Evolutionary conservation across 2,329 filamentous ascomycete genomes (phyloP).

Genomic region (Ophiostoma sp.): DNA sequence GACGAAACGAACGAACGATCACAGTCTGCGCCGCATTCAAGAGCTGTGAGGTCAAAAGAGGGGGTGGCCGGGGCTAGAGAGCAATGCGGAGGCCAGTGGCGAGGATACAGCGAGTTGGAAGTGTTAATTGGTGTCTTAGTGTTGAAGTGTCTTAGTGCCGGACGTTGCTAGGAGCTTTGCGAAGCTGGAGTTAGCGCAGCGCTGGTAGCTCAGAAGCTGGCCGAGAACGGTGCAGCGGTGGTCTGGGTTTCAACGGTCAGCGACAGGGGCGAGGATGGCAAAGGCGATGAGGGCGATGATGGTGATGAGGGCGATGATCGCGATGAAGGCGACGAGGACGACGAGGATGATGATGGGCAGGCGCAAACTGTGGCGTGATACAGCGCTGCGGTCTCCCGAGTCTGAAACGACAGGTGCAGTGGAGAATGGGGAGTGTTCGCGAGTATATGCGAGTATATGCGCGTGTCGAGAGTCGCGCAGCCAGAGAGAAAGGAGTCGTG

Average conservation of each 20-base stretch:
- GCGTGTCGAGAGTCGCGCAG: background rate
- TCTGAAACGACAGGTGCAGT: slow-evolving; percentile 19
- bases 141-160: background rate
- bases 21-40: slow-evolving; percentile 23
- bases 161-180: background rate
- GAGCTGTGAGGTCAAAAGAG: slow-evolving; percentile 14
- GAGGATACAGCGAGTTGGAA: slow-evolving; percentile 5
- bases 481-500: background rate
- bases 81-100: slow-evolving; percentile 2
- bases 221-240: background rate
- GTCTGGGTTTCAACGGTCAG: background rate
- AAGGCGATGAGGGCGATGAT: background rate
- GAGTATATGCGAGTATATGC: background rate
- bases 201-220: background rate
- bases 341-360: background rate
- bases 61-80: slow-evolving; percentile 11
- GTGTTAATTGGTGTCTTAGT: background rate
- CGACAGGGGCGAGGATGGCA: background rate
- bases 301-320: background rate
- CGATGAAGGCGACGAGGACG: background rate
- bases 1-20: background rate
- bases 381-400: slow-evolving; percentile 15
- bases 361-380: slow-evolving; percentile 19
- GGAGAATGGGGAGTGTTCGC: background rate
- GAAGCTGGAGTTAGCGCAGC: background rate